These are phyloP conservation scores for Venturia effusa DNA, from an alignment of 2,329 filamentous ascomycete species.

Conservation along the genomic window DNA sequence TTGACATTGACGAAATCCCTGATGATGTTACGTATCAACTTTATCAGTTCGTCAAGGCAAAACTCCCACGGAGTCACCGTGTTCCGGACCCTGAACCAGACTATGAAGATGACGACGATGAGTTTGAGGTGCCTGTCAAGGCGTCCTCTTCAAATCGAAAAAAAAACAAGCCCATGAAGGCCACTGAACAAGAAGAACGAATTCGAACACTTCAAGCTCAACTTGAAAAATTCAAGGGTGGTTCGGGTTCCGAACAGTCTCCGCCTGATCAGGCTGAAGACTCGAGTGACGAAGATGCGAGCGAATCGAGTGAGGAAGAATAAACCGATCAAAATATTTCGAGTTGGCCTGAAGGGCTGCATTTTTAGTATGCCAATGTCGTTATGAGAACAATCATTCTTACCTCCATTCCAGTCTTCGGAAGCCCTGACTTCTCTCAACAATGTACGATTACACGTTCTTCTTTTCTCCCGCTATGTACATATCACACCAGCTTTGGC, in stretches of 20 bases:
- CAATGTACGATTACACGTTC: background rate
- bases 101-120: slow-evolving; percentile 22
- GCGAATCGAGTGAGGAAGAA: slow-evolving; percentile 7
- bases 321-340: background rate
- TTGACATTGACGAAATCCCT: slow-evolving; percentile 52
- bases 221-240: slow-evolving; percentile 31
- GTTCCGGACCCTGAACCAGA: slow-evolving; percentile 21
- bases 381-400: background rate
- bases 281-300: slow-evolving; percentile 5
- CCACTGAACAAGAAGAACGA: slow-evolving; percentile 57
- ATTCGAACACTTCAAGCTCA: slow-evolving; percentile 53
- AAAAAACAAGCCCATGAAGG: slow-evolving; percentile 71
- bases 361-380: background rate
- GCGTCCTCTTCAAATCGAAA: slow-evolving; percentile 42
- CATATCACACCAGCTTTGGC: background rate
- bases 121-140: slow-evolving; percentile 18
- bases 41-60: slow-evolving; percentile 41
- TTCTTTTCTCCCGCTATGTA: slow-evolving; percentile 3
- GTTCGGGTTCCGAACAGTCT: slow-evolving; percentile 28
- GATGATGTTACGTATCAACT: slow-evolving; percentile 45
- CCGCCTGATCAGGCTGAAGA: slow-evolving; percentile 2
- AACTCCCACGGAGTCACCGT: slow-evolving; percentile 18
- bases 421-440: background rate
- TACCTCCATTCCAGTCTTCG: background rate
- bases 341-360: background rate